These are phyloP conservation scores for Geotrichum reessii DNA, from an alignment of 1,139 yeast species.

Conservation along the genomic window DNA sequence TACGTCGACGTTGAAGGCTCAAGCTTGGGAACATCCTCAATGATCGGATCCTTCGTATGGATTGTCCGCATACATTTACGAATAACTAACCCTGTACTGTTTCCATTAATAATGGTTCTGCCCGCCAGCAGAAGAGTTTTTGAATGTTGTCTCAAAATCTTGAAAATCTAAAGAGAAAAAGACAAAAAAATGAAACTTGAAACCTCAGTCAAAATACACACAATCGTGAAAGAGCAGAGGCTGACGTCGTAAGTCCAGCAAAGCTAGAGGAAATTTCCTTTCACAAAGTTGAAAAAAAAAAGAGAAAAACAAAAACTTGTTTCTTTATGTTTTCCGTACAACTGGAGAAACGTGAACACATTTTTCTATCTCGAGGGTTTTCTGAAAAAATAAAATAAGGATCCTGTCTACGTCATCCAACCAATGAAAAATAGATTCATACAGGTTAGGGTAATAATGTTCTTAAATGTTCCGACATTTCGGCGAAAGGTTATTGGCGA, in stretches of 20 bases:
- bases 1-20: constrained; percentile 6
- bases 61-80: not conserved
- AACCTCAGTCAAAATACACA: not conserved
- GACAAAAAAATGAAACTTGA: not conserved
- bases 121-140: not conserved
- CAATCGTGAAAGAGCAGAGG: not conserved
- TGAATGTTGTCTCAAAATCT: not conserved
- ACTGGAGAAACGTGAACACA: not conserved
- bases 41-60: not conserved
- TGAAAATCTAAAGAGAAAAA: not conserved
- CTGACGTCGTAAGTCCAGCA: not conserved
- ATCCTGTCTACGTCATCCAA: not conserved
- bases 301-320: not conserved
- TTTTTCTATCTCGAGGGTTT: not conserved
- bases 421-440: not conserved
- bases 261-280: not conserved
- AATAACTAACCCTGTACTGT: not conserved
- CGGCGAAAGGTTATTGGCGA: not conserved
- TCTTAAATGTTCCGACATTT: not conserved
- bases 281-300: not conserved
- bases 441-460: not conserved
- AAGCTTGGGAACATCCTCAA: not conserved
- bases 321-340: not conserved
- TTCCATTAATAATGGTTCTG: not conserved
- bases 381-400: not conserved